phyloP scores from a whole-genome alignment of 2,329 filamentous ascomycete species.

The Pseudocercospora ulei region DNA sequence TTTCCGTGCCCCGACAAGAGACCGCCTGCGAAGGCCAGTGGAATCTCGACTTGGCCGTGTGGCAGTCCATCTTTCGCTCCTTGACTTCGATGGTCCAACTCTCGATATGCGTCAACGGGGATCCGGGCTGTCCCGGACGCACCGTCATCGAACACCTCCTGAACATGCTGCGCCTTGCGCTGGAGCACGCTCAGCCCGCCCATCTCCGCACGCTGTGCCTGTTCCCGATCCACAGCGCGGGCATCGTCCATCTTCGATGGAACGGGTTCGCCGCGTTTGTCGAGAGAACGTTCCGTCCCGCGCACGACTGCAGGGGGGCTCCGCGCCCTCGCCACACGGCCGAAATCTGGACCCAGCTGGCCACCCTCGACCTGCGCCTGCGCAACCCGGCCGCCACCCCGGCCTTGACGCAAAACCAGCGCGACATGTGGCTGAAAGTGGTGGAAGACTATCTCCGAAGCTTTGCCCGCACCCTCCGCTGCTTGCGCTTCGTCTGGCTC shows the following conservation, averaged over 20 bases:
- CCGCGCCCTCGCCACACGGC: neutral
- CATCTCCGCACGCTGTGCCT: conserved; percentile 24
- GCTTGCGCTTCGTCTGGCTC: conserved; percentile 31
- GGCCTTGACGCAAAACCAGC: conserved; percentile 22
- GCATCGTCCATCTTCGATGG: conserved; percentile 33
- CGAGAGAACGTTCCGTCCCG: conserved; percentile 11
- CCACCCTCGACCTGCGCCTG: conserved; percentile 28
- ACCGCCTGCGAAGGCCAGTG: neutral
- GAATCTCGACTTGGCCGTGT: conserved; percentile 12
- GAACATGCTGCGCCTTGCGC: conserved; percentile 25
- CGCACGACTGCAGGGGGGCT: neutral
- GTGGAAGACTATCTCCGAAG: conserved; percentile 30
- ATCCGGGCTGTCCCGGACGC: conserved; percentile 29
- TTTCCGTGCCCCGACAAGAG: conserved; percentile 1
- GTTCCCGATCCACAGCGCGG: conserved; percentile 28
- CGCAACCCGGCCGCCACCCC: conserved; percentile 21
- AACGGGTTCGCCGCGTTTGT: conserved; percentile 25
- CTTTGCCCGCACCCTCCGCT: conserved; percentile 27
- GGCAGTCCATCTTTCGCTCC: conserved; percentile 22
- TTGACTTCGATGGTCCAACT: conserved; percentile 21
- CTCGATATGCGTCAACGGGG: conserved; percentile 24
- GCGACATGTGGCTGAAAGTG: conserved; percentile 27
- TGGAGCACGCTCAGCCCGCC: conserved; percentile 24
- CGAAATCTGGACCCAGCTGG: conserved; percentile 26
- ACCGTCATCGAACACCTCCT: conserved; percentile 26